These are phyloP conservation scores for Pholiota adiposa DNA, from an alignment of 1,284 basidiomycete species.

Conservation along the genomic window DNA sequence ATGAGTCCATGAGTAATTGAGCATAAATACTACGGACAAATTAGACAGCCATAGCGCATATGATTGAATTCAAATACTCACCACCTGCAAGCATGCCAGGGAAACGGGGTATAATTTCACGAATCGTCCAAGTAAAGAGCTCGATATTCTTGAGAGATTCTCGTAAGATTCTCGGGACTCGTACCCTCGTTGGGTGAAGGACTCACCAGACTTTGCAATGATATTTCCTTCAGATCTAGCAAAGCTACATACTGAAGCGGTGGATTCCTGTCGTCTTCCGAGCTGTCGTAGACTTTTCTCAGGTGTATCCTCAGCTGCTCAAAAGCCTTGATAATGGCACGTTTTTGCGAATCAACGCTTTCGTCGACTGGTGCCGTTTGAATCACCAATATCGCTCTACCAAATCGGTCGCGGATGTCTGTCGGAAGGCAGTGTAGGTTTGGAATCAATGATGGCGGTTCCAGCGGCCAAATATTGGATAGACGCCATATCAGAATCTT, in stretches of 20 bases:
- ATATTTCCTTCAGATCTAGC: slow-evolving; percentile 66
- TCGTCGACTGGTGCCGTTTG: slow-evolving; percentile 42
- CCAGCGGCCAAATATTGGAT: slow-evolving; percentile 45
- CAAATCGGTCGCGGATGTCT: slow-evolving; percentile 57
- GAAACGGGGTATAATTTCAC: slow-evolving; percentile 71
- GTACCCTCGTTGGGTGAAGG: neutral
- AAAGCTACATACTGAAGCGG: slow-evolving; percentile 71
- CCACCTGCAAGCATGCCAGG: slow-evolving; percentile 80
- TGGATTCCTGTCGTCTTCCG: slow-evolving; percentile 30
- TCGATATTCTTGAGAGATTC: slow-evolving; percentile 55
- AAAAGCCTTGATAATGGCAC: slow-evolving; percentile 49
- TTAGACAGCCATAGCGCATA: slow-evolving; percentile 4
- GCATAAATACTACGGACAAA: slow-evolving; percentile 59
- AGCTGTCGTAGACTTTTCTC: slow-evolving; percentile 41
- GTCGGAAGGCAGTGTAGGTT: slow-evolving; percentile 56
- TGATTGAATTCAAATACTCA: slow-evolving; percentile 33
- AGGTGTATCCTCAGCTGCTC: slow-evolving; percentile 62
- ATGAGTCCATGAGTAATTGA: slow-evolving; percentile 86
- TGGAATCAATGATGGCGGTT: slow-evolving; percentile 34
- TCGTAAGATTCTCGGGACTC: slow-evolving; percentile 10
- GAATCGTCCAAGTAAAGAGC: slow-evolving; percentile 63
- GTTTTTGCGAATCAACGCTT: slow-evolving; percentile 40
- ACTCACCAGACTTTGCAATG: slow-evolving; percentile 64
- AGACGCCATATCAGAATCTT: slow-evolving; percentile 64
- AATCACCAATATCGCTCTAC: slow-evolving; percentile 64